These are phyloP conservation scores for Monotropa hypopitys DNA, from an alignment of 179 eudicot genomes.

Conservation along the genomic window DNA sequence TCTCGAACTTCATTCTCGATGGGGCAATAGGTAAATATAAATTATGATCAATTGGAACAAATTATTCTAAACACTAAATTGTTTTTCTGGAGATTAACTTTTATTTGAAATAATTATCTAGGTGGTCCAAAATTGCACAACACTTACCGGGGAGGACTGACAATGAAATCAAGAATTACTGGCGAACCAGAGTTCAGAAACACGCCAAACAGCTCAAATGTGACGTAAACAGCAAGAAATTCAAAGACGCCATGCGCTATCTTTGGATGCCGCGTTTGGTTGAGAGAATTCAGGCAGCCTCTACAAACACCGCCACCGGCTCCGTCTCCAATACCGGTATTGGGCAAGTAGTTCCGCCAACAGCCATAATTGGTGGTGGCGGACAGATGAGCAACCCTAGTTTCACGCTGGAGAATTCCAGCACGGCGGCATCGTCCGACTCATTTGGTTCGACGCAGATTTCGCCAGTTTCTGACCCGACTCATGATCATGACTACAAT, in stretches of 20 bases:
- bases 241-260: slow-evolving; percentile 87
- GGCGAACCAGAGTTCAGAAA: slow-evolving; percentile 87
- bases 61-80: too few species aligned
- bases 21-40: slow-evolving; percentile 51
- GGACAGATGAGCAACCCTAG: slow-evolving; percentile 23
- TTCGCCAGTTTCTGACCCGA: slow-evolving; percentile 34
- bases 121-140: slow-evolving; percentile 96
- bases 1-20: slow-evolving; percentile 66
- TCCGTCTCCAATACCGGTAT: not conserved
- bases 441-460: slow-evolving; percentile 39
- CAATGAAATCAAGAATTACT: slow-evolving; percentile 82
- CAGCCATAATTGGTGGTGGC: not conserved
- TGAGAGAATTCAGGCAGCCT: slow-evolving; percentile 67
- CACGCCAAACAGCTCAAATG: slow-evolving; percentile 92
- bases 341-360: slow-evolving; percentile 14
- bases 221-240: slow-evolving; percentile 93
- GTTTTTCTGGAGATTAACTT: not conserved
- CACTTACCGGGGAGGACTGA: slow-evolving; percentile 85
- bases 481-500: slow-evolving; percentile 29
- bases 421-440: slow-evolving; percentile 49
- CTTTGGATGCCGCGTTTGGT: slow-evolving; percentile 89
- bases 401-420: slow-evolving; percentile 54
- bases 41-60: too few species aligned
- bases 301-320: slow-evolving; percentile 15
- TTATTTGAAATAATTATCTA: slow-evolving; percentile 2